Conservation (phyloP, 106 monocot species). For the Chionographis japonica region DNA sequence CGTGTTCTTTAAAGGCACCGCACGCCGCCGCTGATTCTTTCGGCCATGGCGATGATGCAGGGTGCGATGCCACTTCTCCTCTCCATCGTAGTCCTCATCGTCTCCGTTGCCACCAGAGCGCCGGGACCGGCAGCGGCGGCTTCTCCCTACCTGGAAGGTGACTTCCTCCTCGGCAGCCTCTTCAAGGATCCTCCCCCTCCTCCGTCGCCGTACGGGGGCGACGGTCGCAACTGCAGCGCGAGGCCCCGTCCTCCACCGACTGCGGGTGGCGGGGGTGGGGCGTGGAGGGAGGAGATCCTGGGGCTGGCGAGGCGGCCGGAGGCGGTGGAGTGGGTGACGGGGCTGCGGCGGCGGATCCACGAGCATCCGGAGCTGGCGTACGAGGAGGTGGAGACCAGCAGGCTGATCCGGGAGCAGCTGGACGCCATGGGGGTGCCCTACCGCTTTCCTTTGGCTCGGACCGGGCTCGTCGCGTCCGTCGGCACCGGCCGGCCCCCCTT, state of each 20-base stretch:
- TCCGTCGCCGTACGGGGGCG: no score
- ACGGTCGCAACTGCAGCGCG: background rate
- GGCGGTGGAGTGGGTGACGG: conserved; percentile 45
- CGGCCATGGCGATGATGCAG: no score
- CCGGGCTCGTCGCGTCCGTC: conserved; percentile 51
- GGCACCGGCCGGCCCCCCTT: conserved; percentile 44
- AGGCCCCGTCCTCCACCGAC: background rate
- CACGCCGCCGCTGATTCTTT: no score
- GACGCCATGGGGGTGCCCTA: conserved; percentile 34
- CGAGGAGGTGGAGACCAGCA: conserved; percentile 71
- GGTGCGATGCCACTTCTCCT: no score
- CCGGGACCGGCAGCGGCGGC: no score
- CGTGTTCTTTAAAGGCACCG: no score
- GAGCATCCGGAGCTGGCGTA: conserved; percentile 64
- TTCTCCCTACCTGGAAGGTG: no score
- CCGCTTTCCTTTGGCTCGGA: conserved; percentile 38
- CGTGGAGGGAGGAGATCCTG: conserved; percentile 38
- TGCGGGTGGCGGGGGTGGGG: background rate
- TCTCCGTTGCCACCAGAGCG: no score
- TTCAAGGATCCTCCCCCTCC: no score
- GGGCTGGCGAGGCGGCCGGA: conserved; percentile 31
- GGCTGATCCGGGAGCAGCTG: conserved; percentile 44
- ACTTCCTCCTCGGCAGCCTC: no score
- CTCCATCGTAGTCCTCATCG: no score
- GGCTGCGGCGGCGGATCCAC: conserved; percentile 50